Conservation (phyloP, 2,329 filamentous ascomycete genomes). For the Aspergillus novoparasiticus region DNA sequence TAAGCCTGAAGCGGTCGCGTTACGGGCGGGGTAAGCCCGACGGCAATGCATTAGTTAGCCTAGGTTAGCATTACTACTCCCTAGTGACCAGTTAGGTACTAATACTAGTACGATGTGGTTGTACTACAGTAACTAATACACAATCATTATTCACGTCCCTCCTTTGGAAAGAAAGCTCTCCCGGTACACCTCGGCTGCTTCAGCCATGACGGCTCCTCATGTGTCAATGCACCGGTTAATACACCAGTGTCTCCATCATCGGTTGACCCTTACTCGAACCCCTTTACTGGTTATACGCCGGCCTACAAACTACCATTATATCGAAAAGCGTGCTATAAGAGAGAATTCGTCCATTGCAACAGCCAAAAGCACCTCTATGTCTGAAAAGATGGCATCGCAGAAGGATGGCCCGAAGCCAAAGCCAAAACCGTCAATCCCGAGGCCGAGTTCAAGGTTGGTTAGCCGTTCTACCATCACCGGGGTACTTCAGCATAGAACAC, state of each 20-base stretch:
- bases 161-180: background rate
- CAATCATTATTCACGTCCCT: background rate
- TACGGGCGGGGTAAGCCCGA: constrained; percentile 14
- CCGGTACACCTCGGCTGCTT: constrained; percentile 11
- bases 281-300: background rate
- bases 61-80: constrained; percentile 6
- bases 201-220: constrained; percentile 13
- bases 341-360: constrained; percentile 17
- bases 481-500: background rate
- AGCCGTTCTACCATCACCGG: background rate
- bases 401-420: constrained; percentile 28
- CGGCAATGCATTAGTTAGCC: constrained; percentile 7
- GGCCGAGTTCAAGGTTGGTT: constrained; percentile 65
- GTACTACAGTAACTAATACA: background rate
- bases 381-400: constrained; percentile 24
- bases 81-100: background rate
- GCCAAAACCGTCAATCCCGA: constrained; percentile 50
- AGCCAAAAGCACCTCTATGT: background rate
- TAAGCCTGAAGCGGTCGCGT: background rate
- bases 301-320: background rate
- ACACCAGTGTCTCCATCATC: background rate
- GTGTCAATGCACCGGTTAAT: constrained; percentile 16
- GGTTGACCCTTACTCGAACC: constrained; percentile 14
- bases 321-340: constrained; percentile 7
- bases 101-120: background rate